Evolutionary conservation across 176 grass and related monocot species (phyloP).

Genomic region (Eragrostis curvula): DNA sequence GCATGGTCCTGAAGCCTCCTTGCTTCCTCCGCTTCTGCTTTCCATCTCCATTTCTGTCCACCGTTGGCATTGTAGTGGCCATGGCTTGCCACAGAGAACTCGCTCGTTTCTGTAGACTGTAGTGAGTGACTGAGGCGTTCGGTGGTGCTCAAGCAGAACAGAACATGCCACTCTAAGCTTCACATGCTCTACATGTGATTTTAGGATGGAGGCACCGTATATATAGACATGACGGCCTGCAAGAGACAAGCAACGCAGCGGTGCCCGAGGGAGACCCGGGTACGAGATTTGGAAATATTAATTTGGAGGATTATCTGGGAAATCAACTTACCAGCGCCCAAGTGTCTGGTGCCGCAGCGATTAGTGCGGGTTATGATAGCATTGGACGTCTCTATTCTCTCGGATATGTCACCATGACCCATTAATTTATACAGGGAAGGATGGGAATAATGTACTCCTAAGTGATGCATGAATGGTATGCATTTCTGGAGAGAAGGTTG

Average conservation of each 20-base stretch:
- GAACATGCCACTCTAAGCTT: not conserved
- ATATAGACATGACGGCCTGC: slow-evolving; percentile 22
- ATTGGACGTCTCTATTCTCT: no score
- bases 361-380: no score
- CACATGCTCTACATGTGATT: slow-evolving; percentile 20
- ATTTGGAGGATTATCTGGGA: not conserved
- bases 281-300: not conserved
- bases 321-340: not conserved
- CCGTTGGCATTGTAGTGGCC: not conserved
- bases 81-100: not conserved
- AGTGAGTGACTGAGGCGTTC: not conserved
- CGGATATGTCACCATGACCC: no score
- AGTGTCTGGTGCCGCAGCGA: not conserved
- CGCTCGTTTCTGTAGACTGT: not conserved
- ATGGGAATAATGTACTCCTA: no score
- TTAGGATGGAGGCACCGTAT: not conserved
- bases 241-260: not conserved
- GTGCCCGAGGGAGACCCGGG: not conserved
- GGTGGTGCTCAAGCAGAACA: not conserved
- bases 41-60: slow-evolving; percentile 34
- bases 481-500: no score
- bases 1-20: slow-evolving; percentile 82
- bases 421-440: no score
- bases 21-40: slow-evolving; percentile 43
- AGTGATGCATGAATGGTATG: no score